These are phyloP conservation scores for Persicaria tinctoria DNA, from an alignment of 148 eudicot species.

Conservation along the genomic window DNA sequence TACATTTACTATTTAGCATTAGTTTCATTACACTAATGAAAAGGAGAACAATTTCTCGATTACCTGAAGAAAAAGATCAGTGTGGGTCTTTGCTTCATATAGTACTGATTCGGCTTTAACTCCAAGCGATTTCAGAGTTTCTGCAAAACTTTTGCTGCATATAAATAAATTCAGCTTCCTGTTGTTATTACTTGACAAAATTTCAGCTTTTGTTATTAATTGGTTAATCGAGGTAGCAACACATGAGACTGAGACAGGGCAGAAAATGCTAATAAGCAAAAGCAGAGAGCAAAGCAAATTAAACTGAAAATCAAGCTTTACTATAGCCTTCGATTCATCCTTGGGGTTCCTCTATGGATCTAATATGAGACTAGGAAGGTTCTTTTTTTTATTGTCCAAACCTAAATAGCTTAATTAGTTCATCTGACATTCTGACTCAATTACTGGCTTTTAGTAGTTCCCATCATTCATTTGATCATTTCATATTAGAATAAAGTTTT, in stretches of 20 bases:
- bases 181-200: too few relatives aligned
- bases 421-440: neutral
- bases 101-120: slow-evolving; percentile 64
- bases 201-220: neutral
- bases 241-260: neutral
- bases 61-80: slow-evolving; percentile 92
- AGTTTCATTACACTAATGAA: neutral
- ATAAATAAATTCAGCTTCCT: neutral
- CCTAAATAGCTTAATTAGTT: neutral
- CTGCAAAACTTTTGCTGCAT: slow-evolving; percentile 60
- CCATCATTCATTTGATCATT: neutral
- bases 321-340: neutral
- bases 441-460: neutral
- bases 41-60: neutral
- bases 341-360: neutral
- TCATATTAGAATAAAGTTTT: neutral
- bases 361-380: neutral
- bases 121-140: slow-evolving; percentile 66
- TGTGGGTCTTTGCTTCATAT: slow-evolving; percentile 91
- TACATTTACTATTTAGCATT: neutral
- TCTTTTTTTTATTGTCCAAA: neutral
- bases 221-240: neutral
- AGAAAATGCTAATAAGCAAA: neutral
- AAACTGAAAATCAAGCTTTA: neutral
- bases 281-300: neutral